Conservation (phyloP, 306 rosid species). For the Glycine latifolia region DNA sequence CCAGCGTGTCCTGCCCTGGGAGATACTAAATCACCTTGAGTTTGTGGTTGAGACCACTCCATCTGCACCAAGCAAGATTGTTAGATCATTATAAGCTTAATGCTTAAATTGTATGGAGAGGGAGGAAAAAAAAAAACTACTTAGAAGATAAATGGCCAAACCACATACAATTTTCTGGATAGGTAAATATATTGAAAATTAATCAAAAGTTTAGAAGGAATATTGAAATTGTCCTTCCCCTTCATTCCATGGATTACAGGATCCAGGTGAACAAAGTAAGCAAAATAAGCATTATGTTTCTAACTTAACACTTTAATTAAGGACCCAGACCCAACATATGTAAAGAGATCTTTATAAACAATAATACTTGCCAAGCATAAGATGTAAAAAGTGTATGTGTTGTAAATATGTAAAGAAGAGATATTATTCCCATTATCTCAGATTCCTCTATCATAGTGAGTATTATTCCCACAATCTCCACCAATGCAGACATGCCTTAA, state of each 20-base stretch:
- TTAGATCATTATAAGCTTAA: conserved; percentile 40
- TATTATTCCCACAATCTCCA: not conserved
- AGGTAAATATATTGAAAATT: conserved; percentile 36
- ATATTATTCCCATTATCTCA: conserved; percentile 4
- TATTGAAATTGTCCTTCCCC: conserved; percentile 13
- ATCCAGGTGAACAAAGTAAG: not conserved
- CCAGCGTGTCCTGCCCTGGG: conserved; percentile 99
- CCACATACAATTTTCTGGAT: conserved; percentile 34
- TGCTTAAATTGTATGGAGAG: conserved; percentile 37
- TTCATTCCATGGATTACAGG: conserved; percentile 33
- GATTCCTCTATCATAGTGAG: conserved; percentile 20
- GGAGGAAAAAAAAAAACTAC: not conserved
- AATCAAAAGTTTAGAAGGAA: conserved; percentile 28
- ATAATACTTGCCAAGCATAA: conserved; percentile 28
- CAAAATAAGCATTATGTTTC: conserved; percentile 21
- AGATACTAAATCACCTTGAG: conserved; percentile 81
- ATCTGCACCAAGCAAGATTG: conserved; percentile 58
- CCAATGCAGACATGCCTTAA: conserved; percentile 1
- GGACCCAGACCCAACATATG: conserved; percentile 35
- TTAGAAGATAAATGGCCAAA: conserved; percentile 27
- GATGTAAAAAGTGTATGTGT: conserved; percentile 18
- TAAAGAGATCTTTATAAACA: conserved; percentile 31
- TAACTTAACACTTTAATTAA: conserved; percentile 1
- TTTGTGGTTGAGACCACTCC: conserved; percentile 98
- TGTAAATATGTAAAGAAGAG: conserved; percentile 3